phyloP scores from a whole-genome alignment of 129 eudicot species.

The Flaveria trinervia region DNA sequence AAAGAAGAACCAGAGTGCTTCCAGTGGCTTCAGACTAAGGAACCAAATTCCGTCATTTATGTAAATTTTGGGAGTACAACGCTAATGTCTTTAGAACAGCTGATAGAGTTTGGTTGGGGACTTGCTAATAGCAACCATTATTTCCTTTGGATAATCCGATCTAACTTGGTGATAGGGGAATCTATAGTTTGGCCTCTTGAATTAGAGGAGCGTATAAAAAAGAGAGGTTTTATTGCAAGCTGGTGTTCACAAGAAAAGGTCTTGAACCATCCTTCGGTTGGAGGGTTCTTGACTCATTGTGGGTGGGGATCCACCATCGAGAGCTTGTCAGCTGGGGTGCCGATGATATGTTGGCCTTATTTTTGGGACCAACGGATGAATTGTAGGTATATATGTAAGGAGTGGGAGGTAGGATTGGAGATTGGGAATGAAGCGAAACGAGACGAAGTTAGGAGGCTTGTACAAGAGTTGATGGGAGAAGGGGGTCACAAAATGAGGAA shows the following conservation, averaged over 20 bases:
- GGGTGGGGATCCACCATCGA: conserved; percentile 29
- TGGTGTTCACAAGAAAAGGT: conserved; percentile 30
- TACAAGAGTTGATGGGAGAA: conserved; percentile 22
- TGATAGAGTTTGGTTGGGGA: conserved; percentile 20
- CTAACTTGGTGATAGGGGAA: conserved; percentile 7
- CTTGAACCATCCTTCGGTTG: conserved; percentile 24
- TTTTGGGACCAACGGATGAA: conserved; percentile 1
- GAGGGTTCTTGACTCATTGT: conserved; percentile 28
- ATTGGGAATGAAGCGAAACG: conserved; percentile 9
- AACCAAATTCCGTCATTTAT: conserved; percentile 21
- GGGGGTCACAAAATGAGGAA: conserved; percentile 7
- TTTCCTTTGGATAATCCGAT: conserved; percentile 24
- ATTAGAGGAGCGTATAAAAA: not conserved
- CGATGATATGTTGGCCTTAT: conserved; percentile 24
- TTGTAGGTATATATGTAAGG: conserved; percentile 18
- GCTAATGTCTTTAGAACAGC: not conserved
- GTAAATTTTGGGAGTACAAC: conserved; percentile 31
- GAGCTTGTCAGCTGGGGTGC: conserved; percentile 21
- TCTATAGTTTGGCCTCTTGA: not conserved
- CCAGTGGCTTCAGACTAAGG: conserved; percentile 30
- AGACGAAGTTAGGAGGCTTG: conserved; percentile 11
- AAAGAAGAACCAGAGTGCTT: conserved; percentile 33
- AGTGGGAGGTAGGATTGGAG: conserved; percentile 22
- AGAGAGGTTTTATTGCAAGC: conserved; percentile 23
- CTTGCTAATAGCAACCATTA: conserved; percentile 23